A percentile compares a stretch with the other conserved stretches of the same genome.
phyloP scores from a whole-genome alignment of 176 grass and related monocot species.

The Rhynchospora pubera region DNA sequence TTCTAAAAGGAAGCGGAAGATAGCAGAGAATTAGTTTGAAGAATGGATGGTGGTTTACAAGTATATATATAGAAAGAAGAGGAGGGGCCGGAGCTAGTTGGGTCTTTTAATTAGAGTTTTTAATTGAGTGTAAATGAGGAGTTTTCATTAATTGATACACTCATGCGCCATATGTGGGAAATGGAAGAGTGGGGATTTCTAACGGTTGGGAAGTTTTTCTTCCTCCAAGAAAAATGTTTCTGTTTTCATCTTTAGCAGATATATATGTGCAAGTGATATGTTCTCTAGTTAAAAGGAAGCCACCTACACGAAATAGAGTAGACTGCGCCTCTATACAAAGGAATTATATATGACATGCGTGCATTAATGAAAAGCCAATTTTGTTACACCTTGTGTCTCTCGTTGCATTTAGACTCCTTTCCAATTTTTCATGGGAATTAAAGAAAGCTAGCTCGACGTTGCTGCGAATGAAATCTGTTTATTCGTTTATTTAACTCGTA shows the following conservation, averaged over 20 bases:
- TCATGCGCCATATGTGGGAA: constrained; percentile 23
- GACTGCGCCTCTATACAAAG: constrained; percentile 13
- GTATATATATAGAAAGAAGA: constrained; percentile 28
- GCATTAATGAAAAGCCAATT: constrained; percentile 12
- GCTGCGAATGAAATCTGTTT: too few species aligned
- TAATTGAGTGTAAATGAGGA: constrained; percentile 7
- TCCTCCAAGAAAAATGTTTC: constrained; percentile 5
- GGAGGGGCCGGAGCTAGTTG: neutral
- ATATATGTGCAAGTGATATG: neutral
- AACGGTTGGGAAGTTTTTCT: constrained; percentile 5
- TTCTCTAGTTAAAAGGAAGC: neutral
- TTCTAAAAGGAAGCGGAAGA: neutral
- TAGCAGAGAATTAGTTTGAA: neutral
- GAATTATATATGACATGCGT: neutral
- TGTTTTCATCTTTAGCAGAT: neutral
- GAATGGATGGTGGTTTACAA: neutral
- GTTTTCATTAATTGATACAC: constrained; percentile 18
- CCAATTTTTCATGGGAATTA: neutral
- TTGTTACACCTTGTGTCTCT: constrained; percentile 16
- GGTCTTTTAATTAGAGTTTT: neutral
- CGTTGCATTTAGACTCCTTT: neutral
- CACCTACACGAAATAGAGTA: constrained; percentile 13
- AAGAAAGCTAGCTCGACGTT: neutral
- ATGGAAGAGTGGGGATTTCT: constrained; percentile 5
- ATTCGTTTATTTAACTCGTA: too few species aligned